Evolutionary conservation across 768 basidiomycete species (phyloP).

Genomic region (Pleurotus tuoliensis): DNA sequence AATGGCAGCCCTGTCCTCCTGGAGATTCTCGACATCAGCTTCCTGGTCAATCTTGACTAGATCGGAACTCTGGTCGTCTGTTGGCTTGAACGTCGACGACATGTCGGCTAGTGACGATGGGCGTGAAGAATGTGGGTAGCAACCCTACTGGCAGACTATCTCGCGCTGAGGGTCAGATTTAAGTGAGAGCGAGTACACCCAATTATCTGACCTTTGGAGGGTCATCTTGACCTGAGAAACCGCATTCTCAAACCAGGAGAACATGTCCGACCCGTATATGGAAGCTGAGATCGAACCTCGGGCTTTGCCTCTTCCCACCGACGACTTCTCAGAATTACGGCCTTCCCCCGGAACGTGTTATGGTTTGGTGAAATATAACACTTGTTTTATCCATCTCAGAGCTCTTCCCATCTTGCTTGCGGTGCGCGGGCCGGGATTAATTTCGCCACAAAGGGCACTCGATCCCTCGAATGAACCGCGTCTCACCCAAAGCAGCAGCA

Average conservation of each 20-base stretch:
- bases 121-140: slow-evolving; percentile 3
- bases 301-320: too few relatives aligned
- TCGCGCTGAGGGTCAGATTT: slow-evolving; percentile 9
- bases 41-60: slow-evolving; percentile 1
- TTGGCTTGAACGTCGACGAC: neutral
- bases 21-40: neutral
- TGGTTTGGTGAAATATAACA: too few relatives aligned
- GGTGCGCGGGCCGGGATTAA: too few relatives aligned
- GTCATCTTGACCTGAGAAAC: slow-evolving; percentile 3
- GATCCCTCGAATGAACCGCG: too few relatives aligned
- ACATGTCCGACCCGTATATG: neutral
- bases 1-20: slow-evolving; percentile 13
- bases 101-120: neutral
- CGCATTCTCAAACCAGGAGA: neutral
- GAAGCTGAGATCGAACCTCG: too few relatives aligned
- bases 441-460: too few relatives aligned
- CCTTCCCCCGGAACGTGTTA: too few relatives aligned
- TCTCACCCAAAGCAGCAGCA: too few relatives aligned
- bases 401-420: too few relatives aligned
- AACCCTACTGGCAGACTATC: slow-evolving; percentile 1
- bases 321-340: too few relatives aligned
- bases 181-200: slow-evolving; percentile 1
- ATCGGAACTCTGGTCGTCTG: slow-evolving; percentile 3
- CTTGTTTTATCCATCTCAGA: too few relatives aligned
- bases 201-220: slow-evolving; percentile 2